Evolutionary conservation across 208 protist genomes (phyloP), one percentile per base, ranked within the genome.

Genomic region (Wallacemonas sp.): DNA sequence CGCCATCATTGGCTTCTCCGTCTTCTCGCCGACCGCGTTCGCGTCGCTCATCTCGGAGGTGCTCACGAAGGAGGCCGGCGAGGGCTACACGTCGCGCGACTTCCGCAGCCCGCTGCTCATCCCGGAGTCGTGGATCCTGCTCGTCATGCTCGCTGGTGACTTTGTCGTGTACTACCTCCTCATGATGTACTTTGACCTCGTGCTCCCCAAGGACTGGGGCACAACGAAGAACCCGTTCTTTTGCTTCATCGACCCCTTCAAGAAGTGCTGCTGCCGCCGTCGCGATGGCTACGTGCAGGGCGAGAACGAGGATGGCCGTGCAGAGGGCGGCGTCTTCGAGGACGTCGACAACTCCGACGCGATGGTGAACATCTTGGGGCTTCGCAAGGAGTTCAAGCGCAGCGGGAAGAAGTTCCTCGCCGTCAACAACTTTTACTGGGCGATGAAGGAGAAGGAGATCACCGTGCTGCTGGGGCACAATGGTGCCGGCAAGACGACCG

Each of bases 391-490:
- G 44, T 82, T 74, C 46, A 72, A 66, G 55, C 64, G 67, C 11
- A 64, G 61, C 33, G 42, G 62, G 20, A 69, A 63, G n/a, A 65
- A 48, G 14, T 75, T 84, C 59, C 29, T 74, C 1, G 84, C 75
- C 11, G 78, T 91, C 2, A 81, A 88, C 57, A 77, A 87, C 65
- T 70, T 94, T 16, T 84, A 82, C 71, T 84, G 72, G 76, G 50
- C 36, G 25, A 79, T 94, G 57, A 57, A 67, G 20, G 59, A 76
- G 20, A 52, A 52, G 5, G 81, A 85, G 54, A 82, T 86, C 67
- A 84, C 84, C 3, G 84, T 89, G 1, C 52, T 94, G 61, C 78
- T 89, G 16, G 86, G 86, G 36, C 78, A 86, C 74, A 92, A 92
- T 73, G 87, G 87, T 42, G 84, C 72, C 2, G 82, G 76, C 18